A percentile compares a stretch with the other conserved stretches of the same genome.
These are phyloP conservation scores for Neopestalotiopsis sp. DNA, from an alignment of 2,329 filamentous ascomycete species.

Conservation along the genomic window DNA sequence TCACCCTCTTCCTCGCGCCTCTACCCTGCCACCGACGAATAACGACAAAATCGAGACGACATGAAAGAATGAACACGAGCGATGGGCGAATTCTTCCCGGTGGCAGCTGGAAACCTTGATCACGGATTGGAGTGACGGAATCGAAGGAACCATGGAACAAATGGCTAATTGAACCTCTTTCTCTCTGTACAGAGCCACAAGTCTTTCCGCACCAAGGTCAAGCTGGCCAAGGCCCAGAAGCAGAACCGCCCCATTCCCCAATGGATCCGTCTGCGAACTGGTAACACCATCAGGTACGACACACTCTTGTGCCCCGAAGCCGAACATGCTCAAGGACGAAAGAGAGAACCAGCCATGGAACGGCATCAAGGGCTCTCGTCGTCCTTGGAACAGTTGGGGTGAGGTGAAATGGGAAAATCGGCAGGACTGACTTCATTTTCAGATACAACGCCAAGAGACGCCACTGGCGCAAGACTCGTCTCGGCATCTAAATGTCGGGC, in stretches of 20 bases:
- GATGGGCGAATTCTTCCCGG: not conserved
- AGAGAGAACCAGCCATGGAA: not conserved
- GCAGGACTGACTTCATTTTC: slow-evolving; percentile 28
- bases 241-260: slow-evolving; percentile 99
- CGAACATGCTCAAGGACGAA: not conserved
- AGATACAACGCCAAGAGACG: slow-evolving; percentile 99
- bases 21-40: not conserved
- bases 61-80: not conserved
- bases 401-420: not conserved
- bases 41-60: not conserved
- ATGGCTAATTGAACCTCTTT: slow-evolving; percentile 20
- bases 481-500: slow-evolving; percentile 87
- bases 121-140: not conserved
- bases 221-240: slow-evolving; percentile 99
- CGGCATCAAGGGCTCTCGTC: not conserved
- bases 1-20: not conserved
- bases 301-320: slow-evolving; percentile 16
- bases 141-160: not conserved
- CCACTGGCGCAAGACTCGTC: slow-evolving; percentile 99
- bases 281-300: slow-evolving; percentile 98
- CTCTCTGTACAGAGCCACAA: slow-evolving; percentile 83
- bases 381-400: not conserved
- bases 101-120: not conserved
- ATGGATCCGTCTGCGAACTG: slow-evolving; percentile 98
- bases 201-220: slow-evolving; percentile 99